phyloP scores from a whole-genome alignment of 441 rosid genomes.

The Eugenia klotzschiana region DNA sequence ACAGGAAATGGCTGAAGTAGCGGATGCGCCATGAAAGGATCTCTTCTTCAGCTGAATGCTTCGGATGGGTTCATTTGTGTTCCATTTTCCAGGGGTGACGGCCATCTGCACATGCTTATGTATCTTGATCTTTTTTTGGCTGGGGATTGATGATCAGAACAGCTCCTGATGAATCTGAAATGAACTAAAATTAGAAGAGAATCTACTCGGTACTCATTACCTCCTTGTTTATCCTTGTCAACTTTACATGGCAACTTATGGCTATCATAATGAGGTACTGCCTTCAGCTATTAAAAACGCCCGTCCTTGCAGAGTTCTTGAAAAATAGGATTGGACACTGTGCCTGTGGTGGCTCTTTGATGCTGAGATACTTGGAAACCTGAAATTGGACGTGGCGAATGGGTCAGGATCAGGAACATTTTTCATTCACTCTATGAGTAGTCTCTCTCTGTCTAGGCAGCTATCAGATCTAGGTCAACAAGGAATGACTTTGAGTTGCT shows the following conservation, averaged over 20 bases:
- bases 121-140: not conserved
- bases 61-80: not conserved
- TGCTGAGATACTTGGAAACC: not conserved
- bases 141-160: not conserved
- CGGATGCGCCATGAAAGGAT: constrained; percentile 10
- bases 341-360: not conserved
- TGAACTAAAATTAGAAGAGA: not conserved
- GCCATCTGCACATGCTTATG: not conserved
- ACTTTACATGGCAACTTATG: not conserved
- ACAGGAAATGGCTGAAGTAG: constrained; percentile 82
- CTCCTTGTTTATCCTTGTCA: not conserved
- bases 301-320: not conserved
- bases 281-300: no score
- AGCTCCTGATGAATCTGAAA: not conserved
- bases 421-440: not conserved
- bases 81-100: not conserved
- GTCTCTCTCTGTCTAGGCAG: not conserved
- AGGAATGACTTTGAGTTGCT: not conserved
- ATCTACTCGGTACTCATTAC: not conserved
- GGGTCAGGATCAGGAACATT: not conserved
- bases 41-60: not conserved
- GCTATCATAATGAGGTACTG: no score
- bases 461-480: not conserved
- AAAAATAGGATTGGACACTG: not conserved
- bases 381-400: not conserved